These are phyloP conservation scores for Lepiota subincarnata DNA, from an alignment of 768 basidiomycete species.

Conservation along the genomic window DNA sequence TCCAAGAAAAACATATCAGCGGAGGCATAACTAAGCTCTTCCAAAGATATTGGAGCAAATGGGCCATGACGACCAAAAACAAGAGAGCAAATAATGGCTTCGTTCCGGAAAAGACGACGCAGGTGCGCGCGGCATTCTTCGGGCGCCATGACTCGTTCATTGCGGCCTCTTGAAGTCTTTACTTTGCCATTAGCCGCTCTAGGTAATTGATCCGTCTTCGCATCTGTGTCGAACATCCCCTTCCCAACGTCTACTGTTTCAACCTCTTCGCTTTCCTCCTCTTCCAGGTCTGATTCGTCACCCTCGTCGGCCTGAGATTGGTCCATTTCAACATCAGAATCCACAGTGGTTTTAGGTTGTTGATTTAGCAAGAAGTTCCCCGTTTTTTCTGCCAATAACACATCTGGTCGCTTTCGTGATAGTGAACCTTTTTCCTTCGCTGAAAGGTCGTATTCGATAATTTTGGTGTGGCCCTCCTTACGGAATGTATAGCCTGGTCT, in stretches of 20 bases:
- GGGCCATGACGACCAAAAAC: constrained; percentile 93
- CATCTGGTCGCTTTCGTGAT: constrained; percentile 67
- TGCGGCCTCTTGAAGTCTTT: constrained; percentile 74
- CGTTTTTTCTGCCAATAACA: constrained; percentile 54
- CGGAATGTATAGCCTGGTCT: constrained; percentile 85
- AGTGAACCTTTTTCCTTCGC: constrained; percentile 67
- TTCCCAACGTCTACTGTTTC: constrained; percentile 19
- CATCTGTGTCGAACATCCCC: constrained; percentile 10
- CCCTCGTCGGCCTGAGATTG: constrained; percentile 46
- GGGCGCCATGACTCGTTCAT: constrained; percentile 86
- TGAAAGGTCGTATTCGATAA: constrained; percentile 90
- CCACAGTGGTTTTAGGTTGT: constrained; percentile 20
- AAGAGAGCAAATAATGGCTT: constrained; percentile 75
- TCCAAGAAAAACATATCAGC: constrained; percentile 99
- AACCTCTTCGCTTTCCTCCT: constrained; percentile 35
- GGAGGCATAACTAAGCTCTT: constrained; percentile 63
- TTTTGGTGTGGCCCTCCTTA: constrained; percentile 90
- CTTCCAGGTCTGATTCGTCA: constrained; percentile 50
- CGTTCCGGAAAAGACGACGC: constrained; percentile 81
- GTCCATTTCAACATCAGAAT: constrained; percentile 45
- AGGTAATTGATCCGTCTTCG: constrained; percentile 36
- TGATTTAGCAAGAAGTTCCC: constrained; percentile 22
- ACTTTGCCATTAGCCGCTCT: constrained; percentile 72
- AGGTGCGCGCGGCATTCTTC: constrained; percentile 95
- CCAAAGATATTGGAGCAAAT: constrained; percentile 56